These are phyloP conservation scores for Leptographium wingfieldii DNA, from an alignment of 2,329 filamentous ascomycete species.

Conservation along the genomic window DNA sequence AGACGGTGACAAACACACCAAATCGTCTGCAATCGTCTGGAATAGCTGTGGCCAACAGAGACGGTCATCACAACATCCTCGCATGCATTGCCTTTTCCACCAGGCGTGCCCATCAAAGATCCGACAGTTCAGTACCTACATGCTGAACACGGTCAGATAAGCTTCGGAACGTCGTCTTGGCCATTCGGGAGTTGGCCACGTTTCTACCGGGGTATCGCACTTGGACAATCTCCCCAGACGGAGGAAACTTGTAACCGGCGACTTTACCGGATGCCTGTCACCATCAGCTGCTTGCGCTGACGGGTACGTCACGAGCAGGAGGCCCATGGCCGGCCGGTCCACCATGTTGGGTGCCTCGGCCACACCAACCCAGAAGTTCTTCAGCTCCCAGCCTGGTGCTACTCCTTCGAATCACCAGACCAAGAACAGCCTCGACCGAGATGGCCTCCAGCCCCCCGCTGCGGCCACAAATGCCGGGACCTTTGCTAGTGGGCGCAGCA, in stretches of 20 bases:
- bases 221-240: neutral
- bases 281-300: slow-evolving; percentile 17
- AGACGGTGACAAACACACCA: neutral
- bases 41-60: neutral
- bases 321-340: slow-evolving; percentile 23
- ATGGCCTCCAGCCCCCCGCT: slow-evolving; percentile 33
- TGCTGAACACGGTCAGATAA: neutral
- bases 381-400: slow-evolving; percentile 29
- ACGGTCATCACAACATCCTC: neutral
- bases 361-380: slow-evolving; percentile 41
- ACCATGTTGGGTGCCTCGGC: slow-evolving; percentile 41
- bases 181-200: neutral
- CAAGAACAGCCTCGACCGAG: slow-evolving; percentile 39
- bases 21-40: neutral
- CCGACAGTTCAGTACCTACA: neutral
- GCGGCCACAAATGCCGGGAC: slow-evolving; percentile 26
- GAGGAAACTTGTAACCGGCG: neutral
- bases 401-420: slow-evolving; percentile 22
- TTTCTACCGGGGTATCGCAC: neutral
- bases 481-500: slow-evolving; percentile 24
- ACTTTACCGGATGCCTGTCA: slow-evolving; percentile 4
- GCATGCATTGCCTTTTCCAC: neutral
- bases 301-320: slow-evolving; percentile 17
- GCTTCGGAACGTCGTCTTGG: neutral
- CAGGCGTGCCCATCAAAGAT: neutral